Base-by-base conservation (phyloP, 441 rosid genomes). In the Flueggea neowawraea region DNA sequence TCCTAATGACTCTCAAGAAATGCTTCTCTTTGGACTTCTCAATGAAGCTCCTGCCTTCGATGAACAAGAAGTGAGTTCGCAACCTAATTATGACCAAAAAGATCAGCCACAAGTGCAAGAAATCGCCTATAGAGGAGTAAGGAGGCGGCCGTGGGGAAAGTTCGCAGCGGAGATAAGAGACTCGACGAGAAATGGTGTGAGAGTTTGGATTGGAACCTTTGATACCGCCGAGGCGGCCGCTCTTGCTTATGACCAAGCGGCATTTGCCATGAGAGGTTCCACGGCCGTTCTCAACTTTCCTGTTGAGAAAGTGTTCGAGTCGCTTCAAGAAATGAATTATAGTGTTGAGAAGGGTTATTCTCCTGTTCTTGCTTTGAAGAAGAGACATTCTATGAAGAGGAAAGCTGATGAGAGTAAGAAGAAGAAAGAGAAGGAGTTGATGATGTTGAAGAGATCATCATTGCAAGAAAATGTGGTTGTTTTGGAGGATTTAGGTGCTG, bases 141-240 rank as follows among this genome's bases (percentile, higher is more conserved):
- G 97, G 75, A 52, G 77, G 80, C 80, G 97, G 60, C 97, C 98
- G 2, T 88, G 98, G 98, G 98, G 97, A 5, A 90, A 84, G 61
- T 92, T 73, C 54, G 97, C 97, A 3, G 98, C 98, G 4, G 97
- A 92, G 68, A 92, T 92, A 68, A 80, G 98, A 64, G 98, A 93
- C 33, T 90, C 98, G 1, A 93, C 96, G 0, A 57, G 97, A 58
- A 81, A 82, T 9, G 97, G 96, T 8, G 80, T 78, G 16, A 69
- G 97, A 59, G 97, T 93, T 0, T 93, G 98, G 98, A 59, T 93
- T 2, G 98, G 98, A 44, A 93, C 98, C 16, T 93, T 90, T 55
- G 96, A 90, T 31, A 90, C 80, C 47, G 96, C 97, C 0, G 97
- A 93, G 68, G 97, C 75, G 4, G 98, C 98, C 0, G 98, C 97